Evolutionary conservation across 2,329 filamentous ascomycete species (phyloP).

Genomic region (Westerdykella aurantiaca): DNA sequence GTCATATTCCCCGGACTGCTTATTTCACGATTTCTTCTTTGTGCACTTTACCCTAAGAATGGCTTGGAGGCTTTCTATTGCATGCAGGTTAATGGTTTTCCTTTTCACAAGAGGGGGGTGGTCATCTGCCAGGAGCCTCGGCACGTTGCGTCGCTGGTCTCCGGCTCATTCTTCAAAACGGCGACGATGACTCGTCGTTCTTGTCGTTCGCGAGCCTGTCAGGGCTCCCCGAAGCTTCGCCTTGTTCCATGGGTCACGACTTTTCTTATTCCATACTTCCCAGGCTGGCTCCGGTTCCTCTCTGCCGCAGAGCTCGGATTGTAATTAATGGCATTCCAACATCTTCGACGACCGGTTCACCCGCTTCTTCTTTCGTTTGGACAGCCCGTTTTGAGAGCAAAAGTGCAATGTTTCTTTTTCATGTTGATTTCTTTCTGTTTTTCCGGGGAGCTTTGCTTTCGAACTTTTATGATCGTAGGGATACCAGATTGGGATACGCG

Average conservation of each 20-base stretch:
- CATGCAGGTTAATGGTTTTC: slow-evolving; percentile 27
- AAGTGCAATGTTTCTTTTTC: slow-evolving; percentile 21
- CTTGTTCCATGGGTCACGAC: neutral
- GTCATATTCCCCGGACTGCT: slow-evolving; percentile 8
- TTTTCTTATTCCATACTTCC: neutral
- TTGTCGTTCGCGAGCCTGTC: slow-evolving; percentile 1
- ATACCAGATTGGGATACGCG: slow-evolving; percentile 4
- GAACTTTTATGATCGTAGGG: slow-evolving; percentile 1
- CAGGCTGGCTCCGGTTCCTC: neutral
- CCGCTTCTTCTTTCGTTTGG: slow-evolving; percentile 13
- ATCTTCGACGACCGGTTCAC: slow-evolving; percentile 20
- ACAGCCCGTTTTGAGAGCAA: neutral
- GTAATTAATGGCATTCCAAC: slow-evolving; percentile 38
- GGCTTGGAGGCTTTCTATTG: slow-evolving; percentile 16
- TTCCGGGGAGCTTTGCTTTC: neutral
- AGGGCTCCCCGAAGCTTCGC: neutral
- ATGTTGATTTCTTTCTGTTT: slow-evolving; percentile 16
- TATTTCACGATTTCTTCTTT: slow-evolving; percentile 26
- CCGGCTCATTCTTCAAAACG: neutral
- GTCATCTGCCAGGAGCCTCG: slow-evolving; percentile 9
- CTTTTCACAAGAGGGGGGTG: slow-evolving; percentile 4
- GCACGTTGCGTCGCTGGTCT: slow-evolving; percentile 11
- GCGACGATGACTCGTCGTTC: neutral
- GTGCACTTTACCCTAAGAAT: slow-evolving; percentile 23
- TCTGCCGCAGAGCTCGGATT: slow-evolving; percentile 22